A percentile compares a stretch with the other conserved stretches of the same genome.
Evolutionary conservation across 306 rosid genomes (phyloP).

Genomic region (Delonix regia): DNA sequence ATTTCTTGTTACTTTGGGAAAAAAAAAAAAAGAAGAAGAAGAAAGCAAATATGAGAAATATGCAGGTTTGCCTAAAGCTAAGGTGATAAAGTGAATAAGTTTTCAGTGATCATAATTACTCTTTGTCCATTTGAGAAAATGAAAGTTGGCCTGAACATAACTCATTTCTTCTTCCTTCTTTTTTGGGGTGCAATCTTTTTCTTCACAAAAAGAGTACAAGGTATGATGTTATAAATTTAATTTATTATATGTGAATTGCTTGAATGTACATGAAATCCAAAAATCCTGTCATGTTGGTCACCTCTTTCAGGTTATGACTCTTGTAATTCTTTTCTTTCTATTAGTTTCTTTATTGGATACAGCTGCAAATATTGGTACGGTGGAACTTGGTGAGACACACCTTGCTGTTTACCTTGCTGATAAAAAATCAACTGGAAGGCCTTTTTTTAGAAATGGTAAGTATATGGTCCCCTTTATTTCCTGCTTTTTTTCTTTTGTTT

Average conservation of each 20-base stretch:
- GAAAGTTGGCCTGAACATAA: neutral
- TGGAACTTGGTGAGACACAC: constrained; percentile 81
- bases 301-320: neutral
- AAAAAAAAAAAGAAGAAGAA: neutral
- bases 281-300: constrained; percentile 3
- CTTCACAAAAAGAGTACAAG: neutral
- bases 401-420: constrained; percentile 74
- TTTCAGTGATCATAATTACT: constrained; percentile 4
- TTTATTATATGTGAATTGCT: neutral
- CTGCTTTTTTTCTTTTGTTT: constrained; percentile 16
- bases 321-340: constrained; percentile 36
- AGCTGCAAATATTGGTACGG: constrained; percentile 65
- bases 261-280: constrained; percentile 16
- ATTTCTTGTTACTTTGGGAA: neutral
- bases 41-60: neutral
- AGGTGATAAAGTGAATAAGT: constrained; percentile 14
- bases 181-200: constrained; percentile 3
- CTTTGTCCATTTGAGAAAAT: neutral
- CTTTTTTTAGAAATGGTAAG: constrained; percentile 79
- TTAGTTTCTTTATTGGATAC: constrained; percentile 71
- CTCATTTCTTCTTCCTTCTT: neutral
- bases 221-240: neutral
- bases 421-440: constrained; percentile 76
- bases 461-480: constrained; percentile 21
- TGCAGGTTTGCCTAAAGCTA: constrained; percentile 16